A percentile compares a stretch with the other conserved stretches of the same genome.
These are phyloP conservation scores for Mycena belliarum DNA, from an alignment of 768 basidiomycete genomes.

Conservation along the genomic window DNA sequence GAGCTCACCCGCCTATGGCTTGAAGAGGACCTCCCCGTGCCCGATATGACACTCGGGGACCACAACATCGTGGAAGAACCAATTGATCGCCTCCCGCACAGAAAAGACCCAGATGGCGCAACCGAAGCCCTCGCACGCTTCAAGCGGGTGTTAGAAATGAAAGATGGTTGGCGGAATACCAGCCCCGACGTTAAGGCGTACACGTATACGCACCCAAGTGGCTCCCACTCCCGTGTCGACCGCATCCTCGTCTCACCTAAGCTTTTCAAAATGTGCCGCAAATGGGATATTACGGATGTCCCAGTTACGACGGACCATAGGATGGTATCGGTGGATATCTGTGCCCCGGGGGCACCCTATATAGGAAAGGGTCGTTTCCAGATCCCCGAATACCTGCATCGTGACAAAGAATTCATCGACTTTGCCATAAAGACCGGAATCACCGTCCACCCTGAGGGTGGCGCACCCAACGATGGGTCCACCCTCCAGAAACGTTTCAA, in stretches of 20 bases:
- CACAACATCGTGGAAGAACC: conserved; percentile 8
- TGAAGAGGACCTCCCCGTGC: neutral
- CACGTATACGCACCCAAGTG: neutral
- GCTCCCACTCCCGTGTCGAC: conserved; percentile 2
- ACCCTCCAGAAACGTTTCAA: neutral
- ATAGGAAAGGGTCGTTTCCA: neutral
- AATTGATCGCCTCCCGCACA: conserved; percentile 9
- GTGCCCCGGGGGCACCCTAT: neutral
- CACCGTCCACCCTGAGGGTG: neutral
- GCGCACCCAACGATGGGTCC: neutral
- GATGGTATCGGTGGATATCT: conserved; percentile 1
- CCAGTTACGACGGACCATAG: conserved; percentile 1
- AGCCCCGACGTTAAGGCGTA: neutral
- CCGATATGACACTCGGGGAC: conserved; percentile 5
- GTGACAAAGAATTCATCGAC: neutral
- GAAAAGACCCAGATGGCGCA: neutral
- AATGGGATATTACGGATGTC: neutral
- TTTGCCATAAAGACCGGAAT: neutral
- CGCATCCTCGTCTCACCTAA: neutral
- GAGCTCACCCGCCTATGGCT: neutral
- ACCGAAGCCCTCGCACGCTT: neutral
- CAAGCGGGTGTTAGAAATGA: neutral
- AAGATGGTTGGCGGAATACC: conserved; percentile 13
- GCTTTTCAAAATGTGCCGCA: neutral
- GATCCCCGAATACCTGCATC: neutral